A percentile compares a stretch with the other conserved stretches of the same genome.
phyloP scores from a whole-genome alignment of 2,329 filamentous ascomycete genomes.

The Diplodia sapinea region DNA sequence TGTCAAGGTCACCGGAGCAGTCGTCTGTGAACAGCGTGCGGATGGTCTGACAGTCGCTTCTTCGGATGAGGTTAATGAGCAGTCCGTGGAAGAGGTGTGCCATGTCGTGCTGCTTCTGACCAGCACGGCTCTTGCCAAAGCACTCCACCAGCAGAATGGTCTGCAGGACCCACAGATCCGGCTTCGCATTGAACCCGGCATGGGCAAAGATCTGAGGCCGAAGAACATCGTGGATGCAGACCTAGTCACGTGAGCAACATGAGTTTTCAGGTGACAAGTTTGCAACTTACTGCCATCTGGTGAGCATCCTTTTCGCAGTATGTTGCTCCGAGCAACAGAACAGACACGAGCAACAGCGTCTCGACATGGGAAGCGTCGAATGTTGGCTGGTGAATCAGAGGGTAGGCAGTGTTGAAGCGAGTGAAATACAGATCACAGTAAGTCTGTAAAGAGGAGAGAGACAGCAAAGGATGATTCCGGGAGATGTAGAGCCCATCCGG shows the following conservation, averaged over 20 bases:
- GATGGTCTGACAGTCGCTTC: conserved; percentile 59
- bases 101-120: conserved; percentile 68
- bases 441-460: conserved; percentile 57
- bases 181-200: conserved; percentile 62
- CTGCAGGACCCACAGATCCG: conserved; percentile 66
- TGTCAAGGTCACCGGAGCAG: conserved; percentile 50
- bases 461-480: conserved; percentile 59
- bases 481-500: conserved; percentile 56
- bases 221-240: conserved; percentile 67
- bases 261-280: background rate
- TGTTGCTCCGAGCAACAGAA: conserved; percentile 66
- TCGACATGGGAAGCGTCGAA: conserved; percentile 60
- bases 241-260: conserved; percentile 36
- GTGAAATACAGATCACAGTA: conserved; percentile 67
- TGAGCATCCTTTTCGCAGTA: conserved; percentile 65
- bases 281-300: conserved; percentile 57
- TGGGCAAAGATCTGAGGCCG: conserved; percentile 65
- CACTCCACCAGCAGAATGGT: conserved; percentile 68
- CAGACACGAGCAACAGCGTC: conserved; percentile 59
- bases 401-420: conserved; percentile 66
- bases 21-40: conserved; percentile 46
- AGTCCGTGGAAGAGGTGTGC: conserved; percentile 65
- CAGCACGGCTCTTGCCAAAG: conserved; percentile 67
- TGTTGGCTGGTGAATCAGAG: conserved; percentile 63
- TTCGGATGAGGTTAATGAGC: conserved; percentile 60